Base-by-base conservation (phyloP, 2,329 filamentous ascomycete species). In the Colletotrichum chrysophilum region DNA sequence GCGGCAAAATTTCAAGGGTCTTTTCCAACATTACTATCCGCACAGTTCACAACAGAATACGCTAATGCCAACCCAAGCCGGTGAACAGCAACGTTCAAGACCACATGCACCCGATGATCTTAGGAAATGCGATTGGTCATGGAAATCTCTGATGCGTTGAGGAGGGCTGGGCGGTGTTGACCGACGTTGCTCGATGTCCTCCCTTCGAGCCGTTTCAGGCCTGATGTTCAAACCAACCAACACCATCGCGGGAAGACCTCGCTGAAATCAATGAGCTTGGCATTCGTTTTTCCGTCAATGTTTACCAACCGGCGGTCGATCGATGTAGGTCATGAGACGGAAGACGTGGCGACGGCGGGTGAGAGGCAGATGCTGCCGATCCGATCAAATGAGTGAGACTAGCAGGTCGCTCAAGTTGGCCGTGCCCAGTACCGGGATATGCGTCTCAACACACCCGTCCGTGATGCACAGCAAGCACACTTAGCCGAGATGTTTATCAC, bases 121-220 rank as follows among this genome's bases (percentile, higher is more conserved):
- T 34, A 68, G 70, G 64, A 36, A 65, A 52, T 69, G 13, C 28
- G 48, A 55, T 65, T 68, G 43, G 69, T 68, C 70, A 75, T 58
- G 18, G 26, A 24, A 48, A 32, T 8, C 38, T 24, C 8, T 21
- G 38, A 26, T 67, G 36, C 52, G 24, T 48, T 12, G 12, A 56
- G 21, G 32, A 34, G 26, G 36, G 6, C 38, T 67, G 9, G 72
- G 62, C 72, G 14, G 58, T 48, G 9, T 43, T 67, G 32, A 43
- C 36, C 56, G 36, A 62, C 62, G 26, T 56, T 38, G 30, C 48
- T 66, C 30, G 12, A n/a, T 38, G 18, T 66, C 36, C 9, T 16
- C 32, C 9, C 14, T 9, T 18, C 24, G 21, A 21, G 21, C 32
- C 18, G 21, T 13, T 65, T 34, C 36, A 28, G 18, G 6, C 32